Evolutionary conservation across 140 eudicot genomes (phyloP).

Genomic region (Erigeron philadelphicus): DNA sequence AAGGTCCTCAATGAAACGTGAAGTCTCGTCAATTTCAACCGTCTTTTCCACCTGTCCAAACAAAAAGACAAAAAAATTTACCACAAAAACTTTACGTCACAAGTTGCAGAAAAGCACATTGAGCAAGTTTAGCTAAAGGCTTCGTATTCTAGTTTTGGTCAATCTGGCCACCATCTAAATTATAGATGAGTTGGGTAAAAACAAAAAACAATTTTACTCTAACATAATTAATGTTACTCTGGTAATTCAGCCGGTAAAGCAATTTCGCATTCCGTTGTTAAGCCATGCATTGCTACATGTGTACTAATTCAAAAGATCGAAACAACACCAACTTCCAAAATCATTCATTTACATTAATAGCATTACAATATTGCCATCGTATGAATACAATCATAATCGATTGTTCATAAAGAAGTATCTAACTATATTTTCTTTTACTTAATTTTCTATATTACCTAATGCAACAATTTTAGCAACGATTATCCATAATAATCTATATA

Average conservation of each 20-base stretch:
- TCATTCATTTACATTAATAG: background rate
- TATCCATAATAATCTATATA: background rate
- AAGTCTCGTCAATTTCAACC: conserved; percentile 68
- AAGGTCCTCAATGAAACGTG: conserved; percentile 64
- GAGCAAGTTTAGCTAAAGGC: too few relatives aligned
- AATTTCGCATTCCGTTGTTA: background rate
- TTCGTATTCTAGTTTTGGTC: too few relatives aligned
- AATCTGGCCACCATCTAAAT: too few relatives aligned
- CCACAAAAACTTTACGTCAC: too few relatives aligned
- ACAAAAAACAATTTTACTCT: too few relatives aligned
- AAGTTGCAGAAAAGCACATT: too few relatives aligned
- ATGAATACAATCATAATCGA: background rate
- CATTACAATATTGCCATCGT: background rate
- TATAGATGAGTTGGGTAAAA: too few relatives aligned
- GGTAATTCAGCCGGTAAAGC: background rate
- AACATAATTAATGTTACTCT: background rate
- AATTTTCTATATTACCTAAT: background rate
- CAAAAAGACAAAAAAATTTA: background rate
- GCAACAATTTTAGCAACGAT: too few relatives aligned
- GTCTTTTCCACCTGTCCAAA: conserved; percentile 68
- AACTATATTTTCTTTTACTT: background rate
- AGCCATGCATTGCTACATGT: background rate
- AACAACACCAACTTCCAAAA: too few relatives aligned
- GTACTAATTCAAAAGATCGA: background rate
- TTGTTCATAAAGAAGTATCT: background rate